A percentile compares a stretch with the other conserved stretches of the same genome.
phyloP scores from a whole-genome alignment of 129 eudicot species.

The Heracleum sosnowskyi region DNA sequence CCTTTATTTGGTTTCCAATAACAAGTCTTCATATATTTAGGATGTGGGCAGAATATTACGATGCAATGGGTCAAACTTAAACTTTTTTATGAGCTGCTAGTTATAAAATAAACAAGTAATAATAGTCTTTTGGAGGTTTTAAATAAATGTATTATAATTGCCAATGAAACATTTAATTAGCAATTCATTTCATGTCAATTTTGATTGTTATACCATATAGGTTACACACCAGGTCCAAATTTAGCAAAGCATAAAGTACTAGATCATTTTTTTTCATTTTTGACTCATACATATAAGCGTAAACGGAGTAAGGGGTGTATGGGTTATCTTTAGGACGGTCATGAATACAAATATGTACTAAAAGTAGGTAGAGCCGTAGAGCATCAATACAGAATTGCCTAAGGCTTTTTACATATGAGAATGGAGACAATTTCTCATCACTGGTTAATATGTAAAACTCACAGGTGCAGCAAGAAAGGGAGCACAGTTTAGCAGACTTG shows the following conservation, averaged over 20 bases:
- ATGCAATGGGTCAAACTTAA: background rate
- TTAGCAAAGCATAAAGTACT: background rate
- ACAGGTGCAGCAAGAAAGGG: background rate
- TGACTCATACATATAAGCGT: background rate
- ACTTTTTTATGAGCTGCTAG: background rate
- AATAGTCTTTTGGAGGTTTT: background rate
- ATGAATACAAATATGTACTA: background rate
- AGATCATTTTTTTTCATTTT: background rate
- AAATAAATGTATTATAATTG: too few relatives aligned
- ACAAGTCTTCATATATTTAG: background rate
- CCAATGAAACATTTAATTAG: background rate
- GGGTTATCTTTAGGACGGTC: background rate
- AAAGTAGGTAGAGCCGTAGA: constrained; percentile 64
- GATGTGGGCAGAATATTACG: too few relatives aligned
- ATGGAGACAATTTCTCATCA: constrained; percentile 16
- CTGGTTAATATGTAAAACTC: constrained; percentile 24
- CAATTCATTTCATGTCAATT: background rate
- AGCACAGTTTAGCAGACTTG: background rate
- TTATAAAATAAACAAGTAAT: background rate
- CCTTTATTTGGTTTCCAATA: background rate
- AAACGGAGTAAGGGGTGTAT: background rate
- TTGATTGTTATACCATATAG: background rate
- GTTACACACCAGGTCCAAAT: background rate
- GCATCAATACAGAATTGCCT: constrained; percentile 47
- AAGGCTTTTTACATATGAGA: constrained; percentile 19